Conservation (phyloP, 345 rosid species). For the Pistacia vera region DNA sequence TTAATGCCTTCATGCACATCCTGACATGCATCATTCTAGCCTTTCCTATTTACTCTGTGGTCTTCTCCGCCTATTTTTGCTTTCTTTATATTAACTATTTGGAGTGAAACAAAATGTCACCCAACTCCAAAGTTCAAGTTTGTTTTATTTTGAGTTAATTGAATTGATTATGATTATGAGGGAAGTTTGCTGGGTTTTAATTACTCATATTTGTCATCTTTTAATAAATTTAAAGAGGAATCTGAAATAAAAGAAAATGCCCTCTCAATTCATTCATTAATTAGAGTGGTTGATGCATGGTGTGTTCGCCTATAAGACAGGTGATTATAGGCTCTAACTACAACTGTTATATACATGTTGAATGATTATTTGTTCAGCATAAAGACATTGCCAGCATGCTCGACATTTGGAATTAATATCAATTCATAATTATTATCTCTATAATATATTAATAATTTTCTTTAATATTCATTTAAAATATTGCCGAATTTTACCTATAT, state of each 20-base stretch:
- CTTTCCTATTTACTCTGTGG: not conserved
- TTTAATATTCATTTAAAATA: too few species aligned
- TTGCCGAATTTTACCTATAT: too few species aligned
- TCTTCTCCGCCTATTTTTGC: conserved; percentile 16
- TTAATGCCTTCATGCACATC: conserved; percentile 7
- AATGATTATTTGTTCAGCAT: too few species aligned
- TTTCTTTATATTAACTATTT: not conserved
- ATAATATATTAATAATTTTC: too few species aligned
- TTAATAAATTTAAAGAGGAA: not conserved
- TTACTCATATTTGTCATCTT: not conserved
- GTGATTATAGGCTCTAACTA: not conserved
- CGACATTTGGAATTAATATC: too few species aligned
- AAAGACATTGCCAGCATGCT: too few species aligned
- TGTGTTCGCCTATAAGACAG: not conserved
- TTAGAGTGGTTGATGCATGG: not conserved
- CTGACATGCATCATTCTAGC: not conserved
- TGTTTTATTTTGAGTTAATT: too few species aligned
- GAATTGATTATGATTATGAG: not conserved
- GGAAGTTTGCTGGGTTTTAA: not conserved
- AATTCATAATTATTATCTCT: too few species aligned
- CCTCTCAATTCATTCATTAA: not conserved
- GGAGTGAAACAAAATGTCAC: not conserved
- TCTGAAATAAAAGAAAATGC: not conserved
- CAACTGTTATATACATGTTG: not conserved
- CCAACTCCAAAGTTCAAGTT: too few species aligned